These are phyloP conservation scores for Cordyceps cateniannulata DNA, from an alignment of 2,329 filamentous ascomycete species.

Conservation along the genomic window DNA sequence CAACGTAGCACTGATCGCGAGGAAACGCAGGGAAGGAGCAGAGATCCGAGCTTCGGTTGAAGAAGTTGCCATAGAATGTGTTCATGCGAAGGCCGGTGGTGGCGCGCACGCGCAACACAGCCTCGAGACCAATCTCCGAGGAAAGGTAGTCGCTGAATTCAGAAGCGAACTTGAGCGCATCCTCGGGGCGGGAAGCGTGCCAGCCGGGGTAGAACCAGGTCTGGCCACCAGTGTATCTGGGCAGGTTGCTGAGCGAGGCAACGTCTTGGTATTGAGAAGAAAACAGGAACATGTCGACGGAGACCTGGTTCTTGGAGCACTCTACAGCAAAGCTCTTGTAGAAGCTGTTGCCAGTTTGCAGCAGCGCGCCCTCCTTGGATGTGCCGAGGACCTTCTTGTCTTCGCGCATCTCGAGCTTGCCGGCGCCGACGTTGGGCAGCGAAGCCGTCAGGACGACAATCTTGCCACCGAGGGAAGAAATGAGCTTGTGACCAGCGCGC, in stretches of 20 bases:
- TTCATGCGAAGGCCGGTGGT: constrained; percentile 94
- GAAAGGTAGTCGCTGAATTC: constrained; percentile 98
- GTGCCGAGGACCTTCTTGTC: constrained; percentile 95
- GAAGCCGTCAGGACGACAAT: constrained; percentile 87
- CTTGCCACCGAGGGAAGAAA: constrained; percentile 90
- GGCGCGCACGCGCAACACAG: constrained; percentile 88
- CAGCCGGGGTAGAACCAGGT: constrained; percentile 98
- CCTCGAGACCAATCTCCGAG: constrained; percentile 90
- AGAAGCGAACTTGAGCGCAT: constrained; percentile 94
- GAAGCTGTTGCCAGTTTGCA: constrained; percentile 92
- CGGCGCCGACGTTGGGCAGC: constrained; percentile 81
- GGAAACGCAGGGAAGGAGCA: constrained; percentile 98
- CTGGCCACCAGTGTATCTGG: constrained; percentile 92
- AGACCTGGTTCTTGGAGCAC: constrained; percentile 98
- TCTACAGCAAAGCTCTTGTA: constrained; percentile 99
- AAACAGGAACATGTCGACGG: constrained; percentile 97
- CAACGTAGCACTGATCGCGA: constrained; percentile 93
- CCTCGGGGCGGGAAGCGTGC: constrained; percentile 89
- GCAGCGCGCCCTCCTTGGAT: constrained; percentile 77
- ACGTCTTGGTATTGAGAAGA: constrained; percentile 96
- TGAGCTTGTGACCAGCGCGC: constrained; percentile 89
- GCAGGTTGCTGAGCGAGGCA: constrained; percentile 89
- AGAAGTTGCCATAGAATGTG: constrained; percentile 99
- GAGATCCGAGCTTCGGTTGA: constrained; percentile 94
- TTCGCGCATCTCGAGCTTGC: constrained; percentile 87